phyloP scores from a whole-genome alignment of 768 basidiomycete species.

The Cantharellus anzutake region DNA sequence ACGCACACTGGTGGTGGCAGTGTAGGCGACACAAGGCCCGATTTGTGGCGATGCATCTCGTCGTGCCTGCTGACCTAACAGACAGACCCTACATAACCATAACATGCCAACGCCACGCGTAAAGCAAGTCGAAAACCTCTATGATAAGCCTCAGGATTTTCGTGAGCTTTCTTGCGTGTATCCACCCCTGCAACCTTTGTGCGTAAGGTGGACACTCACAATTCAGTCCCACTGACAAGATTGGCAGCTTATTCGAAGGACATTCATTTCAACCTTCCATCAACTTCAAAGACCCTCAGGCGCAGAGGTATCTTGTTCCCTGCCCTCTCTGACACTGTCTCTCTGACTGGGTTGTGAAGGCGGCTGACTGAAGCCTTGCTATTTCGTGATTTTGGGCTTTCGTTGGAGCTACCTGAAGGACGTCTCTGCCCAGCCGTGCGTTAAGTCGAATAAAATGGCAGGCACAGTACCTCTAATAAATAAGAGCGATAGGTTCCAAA shows the following conservation, averaged over 20 bases:
- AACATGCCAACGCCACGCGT: background rate
- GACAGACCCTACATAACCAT: too few species aligned
- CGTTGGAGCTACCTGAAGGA: constrained; percentile 41
- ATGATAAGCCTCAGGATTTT: constrained; percentile 27
- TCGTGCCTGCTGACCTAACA: too few species aligned
- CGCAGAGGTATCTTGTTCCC: constrained; percentile 35
- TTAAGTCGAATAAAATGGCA: constrained; percentile 1
- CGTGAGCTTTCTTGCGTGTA: constrained; percentile 32
- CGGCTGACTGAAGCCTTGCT: constrained; percentile 65
- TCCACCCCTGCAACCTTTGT: constrained; percentile 38
- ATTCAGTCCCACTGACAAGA: constrained; percentile 4
- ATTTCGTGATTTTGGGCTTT: constrained; percentile 49
- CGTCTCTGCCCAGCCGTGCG: constrained; percentile 77
- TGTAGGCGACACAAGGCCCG: too few species aligned
- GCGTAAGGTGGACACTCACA: constrained; percentile 11
- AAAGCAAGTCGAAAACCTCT: background rate
- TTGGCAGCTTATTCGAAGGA: constrained; percentile 13
- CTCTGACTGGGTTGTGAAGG: constrained; percentile 21
- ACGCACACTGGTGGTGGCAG: too few species aligned
- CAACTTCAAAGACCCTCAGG: constrained; percentile 53
- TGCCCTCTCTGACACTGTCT: background rate
- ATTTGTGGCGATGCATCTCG: too few species aligned
- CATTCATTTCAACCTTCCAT: constrained; percentile 26
- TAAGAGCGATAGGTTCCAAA: too few species aligned
- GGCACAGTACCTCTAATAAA: too few species aligned